Evolutionary conservation across 1,284 basidiomycete genomes (phyloP).

Genomic region (Ustanciosporium gigantosporum): DNA sequence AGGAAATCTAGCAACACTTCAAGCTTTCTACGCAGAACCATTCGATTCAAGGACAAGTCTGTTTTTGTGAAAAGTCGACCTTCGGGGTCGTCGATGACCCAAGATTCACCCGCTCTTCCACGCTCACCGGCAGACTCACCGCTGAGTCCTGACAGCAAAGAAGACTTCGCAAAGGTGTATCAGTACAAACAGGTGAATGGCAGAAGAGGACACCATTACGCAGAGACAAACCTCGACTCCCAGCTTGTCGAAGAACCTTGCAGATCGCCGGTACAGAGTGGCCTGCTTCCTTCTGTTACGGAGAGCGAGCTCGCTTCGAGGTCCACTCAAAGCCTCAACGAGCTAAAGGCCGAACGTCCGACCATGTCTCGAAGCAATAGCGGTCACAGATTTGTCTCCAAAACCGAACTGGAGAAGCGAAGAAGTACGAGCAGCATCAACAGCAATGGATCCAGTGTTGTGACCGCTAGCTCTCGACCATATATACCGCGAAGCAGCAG

Average conservation of each 20-base stretch:
- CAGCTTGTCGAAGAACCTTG: no score
- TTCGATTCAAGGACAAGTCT: slow-evolving; percentile 34
- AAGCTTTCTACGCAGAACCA: slow-evolving; percentile 28
- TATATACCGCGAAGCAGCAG: slow-evolving; percentile 24
- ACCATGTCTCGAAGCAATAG: no score
- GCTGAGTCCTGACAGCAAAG: slow-evolving; percentile 6
- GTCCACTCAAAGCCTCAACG: no score
- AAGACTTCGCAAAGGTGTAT: slow-evolving; percentile 1
- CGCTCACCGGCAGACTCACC: slow-evolving; percentile 17
- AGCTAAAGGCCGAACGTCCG: no score
- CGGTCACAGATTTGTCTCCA: no score
- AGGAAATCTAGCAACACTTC: slow-evolving; percentile 22
- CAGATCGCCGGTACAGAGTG: no score
- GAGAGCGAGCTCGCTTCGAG: no score
- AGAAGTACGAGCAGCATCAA: slow-evolving; percentile 1
- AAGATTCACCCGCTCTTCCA: slow-evolving; percentile 12
- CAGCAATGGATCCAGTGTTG: background rate
- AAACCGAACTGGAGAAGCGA: background rate
- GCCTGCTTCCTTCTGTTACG: no score
- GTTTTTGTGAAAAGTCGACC: slow-evolving; percentile 19
- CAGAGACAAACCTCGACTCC: no score
- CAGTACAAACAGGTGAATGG: slow-evolving; percentile 32
- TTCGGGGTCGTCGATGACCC: slow-evolving; percentile 8
- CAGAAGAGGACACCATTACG: slow-evolving; percentile 16
- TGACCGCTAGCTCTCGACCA: background rate